phyloP scores from a whole-genome alignment of 2,329 filamentous ascomycete species.

The Volutella citrinella region DNA sequence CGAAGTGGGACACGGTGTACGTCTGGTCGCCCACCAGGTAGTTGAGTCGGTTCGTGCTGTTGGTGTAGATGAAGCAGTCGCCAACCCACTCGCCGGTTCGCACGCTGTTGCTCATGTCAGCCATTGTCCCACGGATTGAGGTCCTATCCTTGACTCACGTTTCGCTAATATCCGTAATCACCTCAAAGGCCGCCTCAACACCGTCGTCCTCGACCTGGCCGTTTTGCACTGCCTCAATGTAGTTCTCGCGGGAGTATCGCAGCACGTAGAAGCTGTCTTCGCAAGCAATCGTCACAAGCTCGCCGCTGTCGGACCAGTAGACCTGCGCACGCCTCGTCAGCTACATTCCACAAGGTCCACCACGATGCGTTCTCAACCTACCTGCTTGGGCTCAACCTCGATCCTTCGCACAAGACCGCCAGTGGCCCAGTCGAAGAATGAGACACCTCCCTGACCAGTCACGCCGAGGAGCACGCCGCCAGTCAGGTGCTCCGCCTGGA shows the following conservation, averaged over 20 bases:
- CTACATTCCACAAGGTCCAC: no score
- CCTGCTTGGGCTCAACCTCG: constrained; percentile 66
- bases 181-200: constrained; percentile 92
- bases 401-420: constrained; percentile 88
- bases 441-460: constrained; percentile 90
- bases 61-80: constrained; percentile 99
- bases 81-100: constrained; percentile 97
- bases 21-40: constrained; percentile 98
- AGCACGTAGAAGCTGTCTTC: constrained; percentile 95
- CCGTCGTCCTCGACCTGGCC: constrained; percentile 86
- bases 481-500: constrained; percentile 87
- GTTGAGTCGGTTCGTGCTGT: constrained; percentile 92
- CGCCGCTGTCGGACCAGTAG: constrained; percentile 97
- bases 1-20: constrained; percentile 96
- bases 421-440: constrained; percentile 94
- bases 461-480: constrained; percentile 91
- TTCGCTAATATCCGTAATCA: constrained; percentile 93
- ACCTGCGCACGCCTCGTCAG: no score
- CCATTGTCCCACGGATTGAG: not conserved
- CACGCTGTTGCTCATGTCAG: constrained; percentile 55
- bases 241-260: constrained; percentile 85
- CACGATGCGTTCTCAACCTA: no score
- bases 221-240: constrained; percentile 76
- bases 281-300: constrained; percentile 87
- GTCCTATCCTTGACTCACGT: constrained; percentile 51